A percentile compares a stretch with the other conserved stretches of the same genome.
phyloP scores from a whole-genome alignment of 768 basidiomycete species.

The Infundibulicybe gibba region DNA sequence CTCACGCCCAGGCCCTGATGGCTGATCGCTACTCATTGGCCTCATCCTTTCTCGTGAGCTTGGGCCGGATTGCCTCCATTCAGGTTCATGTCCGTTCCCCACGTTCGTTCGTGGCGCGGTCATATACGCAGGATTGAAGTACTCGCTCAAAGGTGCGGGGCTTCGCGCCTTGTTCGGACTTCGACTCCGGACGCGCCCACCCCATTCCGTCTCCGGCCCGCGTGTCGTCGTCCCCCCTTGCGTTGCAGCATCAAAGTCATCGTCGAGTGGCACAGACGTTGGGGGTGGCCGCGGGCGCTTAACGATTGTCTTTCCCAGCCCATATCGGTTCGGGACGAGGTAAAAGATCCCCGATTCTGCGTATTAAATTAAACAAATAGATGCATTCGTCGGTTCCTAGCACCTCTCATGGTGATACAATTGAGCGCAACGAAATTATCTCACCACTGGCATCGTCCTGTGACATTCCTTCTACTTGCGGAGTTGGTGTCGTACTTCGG shows the following conservation, averaged over 20 bases:
- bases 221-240: conserved; percentile 20
- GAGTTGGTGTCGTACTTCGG: too few relatives aligned
- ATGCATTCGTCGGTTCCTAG: too few relatives aligned
- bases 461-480: too few relatives aligned
- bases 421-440: too few relatives aligned
- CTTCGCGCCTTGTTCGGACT: conserved; percentile 15
- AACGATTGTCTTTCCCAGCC: conserved; percentile 29
- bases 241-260: conserved; percentile 37
- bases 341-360: conserved; percentile 34
- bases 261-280: conserved; percentile 33
- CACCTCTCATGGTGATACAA: too few relatives aligned
- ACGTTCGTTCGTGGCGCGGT: conserved; percentile 1
- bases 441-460: too few relatives aligned
- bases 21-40: conserved; percentile 8
- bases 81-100: conserved; percentile 3
- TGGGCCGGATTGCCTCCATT: neutral
- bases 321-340: conserved; percentile 34
- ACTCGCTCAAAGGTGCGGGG: conserved; percentile 29
- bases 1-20: conserved; percentile 3
- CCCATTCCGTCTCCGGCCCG: conserved; percentile 16
- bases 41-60: neutral
- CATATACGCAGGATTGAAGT: conserved; percentile 26
- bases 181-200: conserved; percentile 6
- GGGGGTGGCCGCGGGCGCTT: conserved; percentile 34
- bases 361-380: too few relatives aligned